phyloP scores from a whole-genome alignment of 495 filamentous ascomycete genomes.

The Copromyces sp. region DNA sequence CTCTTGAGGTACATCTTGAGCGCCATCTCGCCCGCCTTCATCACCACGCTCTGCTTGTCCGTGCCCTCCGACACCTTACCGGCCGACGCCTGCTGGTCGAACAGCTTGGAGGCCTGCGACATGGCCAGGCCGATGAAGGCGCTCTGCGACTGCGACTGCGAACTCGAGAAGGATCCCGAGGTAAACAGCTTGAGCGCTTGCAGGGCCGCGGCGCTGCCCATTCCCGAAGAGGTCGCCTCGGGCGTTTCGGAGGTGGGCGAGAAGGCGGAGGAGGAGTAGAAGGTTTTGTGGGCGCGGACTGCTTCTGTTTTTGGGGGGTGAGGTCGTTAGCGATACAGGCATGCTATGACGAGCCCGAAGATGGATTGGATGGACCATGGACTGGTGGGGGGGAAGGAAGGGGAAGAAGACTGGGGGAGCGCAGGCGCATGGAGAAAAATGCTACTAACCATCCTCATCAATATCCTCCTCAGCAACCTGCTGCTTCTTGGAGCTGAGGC shows the following conservation, averaged over 20 bases:
- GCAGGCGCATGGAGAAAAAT: too few relatives aligned
- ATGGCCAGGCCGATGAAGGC: conserved; percentile 45
- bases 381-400: background rate
- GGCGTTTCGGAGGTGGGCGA: background rate
- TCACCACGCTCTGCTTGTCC: conserved; percentile 41
- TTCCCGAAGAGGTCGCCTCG: conserved; percentile 27
- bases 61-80: conserved; percentile 35
- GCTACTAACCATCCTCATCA: conserved; percentile 43
- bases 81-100: conserved; percentile 36
- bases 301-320: conserved; percentile 24
- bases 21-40: conserved; percentile 45
- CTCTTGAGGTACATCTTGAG: conserved; percentile 47
- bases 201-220: conserved; percentile 56
- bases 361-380: background rate
- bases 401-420: background rate
- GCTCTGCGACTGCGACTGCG: conserved; percentile 25
- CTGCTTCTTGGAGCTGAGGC: conserved; percentile 40
- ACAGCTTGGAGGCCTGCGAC: conserved; percentile 43
- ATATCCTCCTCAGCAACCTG: conserved; percentile 41
- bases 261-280: conserved; percentile 28
- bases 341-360: background rate
- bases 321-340: background rate
- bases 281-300: conserved; percentile 43
- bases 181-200: conserved; percentile 58
- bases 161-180: conserved; percentile 21